phyloP scores from a whole-genome alignment of 805 yeast genomes.

The Wickerhamiella vanderwaltii region DNA sequence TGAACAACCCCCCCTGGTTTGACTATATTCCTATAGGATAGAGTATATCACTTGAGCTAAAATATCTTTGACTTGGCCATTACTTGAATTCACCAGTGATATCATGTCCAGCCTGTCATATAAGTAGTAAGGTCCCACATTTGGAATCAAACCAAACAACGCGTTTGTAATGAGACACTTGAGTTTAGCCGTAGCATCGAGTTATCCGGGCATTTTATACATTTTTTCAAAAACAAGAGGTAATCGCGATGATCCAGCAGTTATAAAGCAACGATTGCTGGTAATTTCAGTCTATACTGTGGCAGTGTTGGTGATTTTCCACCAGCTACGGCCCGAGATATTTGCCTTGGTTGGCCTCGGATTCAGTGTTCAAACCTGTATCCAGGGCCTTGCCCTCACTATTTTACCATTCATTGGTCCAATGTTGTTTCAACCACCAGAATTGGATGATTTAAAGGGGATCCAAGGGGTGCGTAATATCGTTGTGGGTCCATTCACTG shows the following conservation, averaged over 20 bases:
- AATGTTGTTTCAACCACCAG: background rate
- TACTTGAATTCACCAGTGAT: too few species aligned
- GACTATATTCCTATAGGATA: too few species aligned
- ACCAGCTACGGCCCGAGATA: background rate
- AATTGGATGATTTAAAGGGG: background rate
- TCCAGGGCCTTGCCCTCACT: background rate
- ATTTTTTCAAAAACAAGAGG: slow-evolving; percentile 3
- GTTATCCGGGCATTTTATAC: slow-evolving; percentile 3
- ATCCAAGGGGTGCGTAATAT: slow-evolving; percentile 40
- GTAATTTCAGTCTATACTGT: slow-evolving; percentile 6
- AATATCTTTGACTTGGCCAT: too few species aligned
- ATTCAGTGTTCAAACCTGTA: background rate
- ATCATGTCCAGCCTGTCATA: too few species aligned
- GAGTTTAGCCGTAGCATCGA: slow-evolving; percentile 1
- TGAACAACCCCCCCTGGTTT: too few species aligned
- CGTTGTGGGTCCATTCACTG: slow-evolving; percentile 64
- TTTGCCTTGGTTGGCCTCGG: background rate
- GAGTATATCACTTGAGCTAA: too few species aligned
- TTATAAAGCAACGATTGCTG: slow-evolving; percentile 1
- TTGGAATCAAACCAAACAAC: too few species aligned
- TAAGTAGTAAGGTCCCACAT: too few species aligned
- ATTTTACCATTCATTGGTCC: background rate
- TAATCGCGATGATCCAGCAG: slow-evolving; percentile 1
- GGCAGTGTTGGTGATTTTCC: background rate
- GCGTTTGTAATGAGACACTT: too few species aligned